Percentiles rank a stretch among this genome's conserved stretches.
phyloP scores from a whole-genome alignment of 345 rosid genomes.

The Microthlaspi erraticum region DNA sequence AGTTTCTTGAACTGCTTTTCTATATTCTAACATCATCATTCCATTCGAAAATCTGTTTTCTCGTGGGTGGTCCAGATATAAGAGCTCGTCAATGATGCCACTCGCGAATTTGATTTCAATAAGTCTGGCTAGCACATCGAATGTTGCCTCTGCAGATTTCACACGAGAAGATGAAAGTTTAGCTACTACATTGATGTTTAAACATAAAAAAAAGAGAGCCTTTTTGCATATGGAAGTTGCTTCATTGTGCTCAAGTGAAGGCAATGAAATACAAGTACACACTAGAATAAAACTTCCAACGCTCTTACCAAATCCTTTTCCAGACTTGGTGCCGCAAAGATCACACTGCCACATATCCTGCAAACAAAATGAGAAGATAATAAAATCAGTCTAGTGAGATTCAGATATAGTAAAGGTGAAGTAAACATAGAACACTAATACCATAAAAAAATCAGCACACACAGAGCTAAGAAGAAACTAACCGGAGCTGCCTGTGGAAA shows the following conservation, averaged over 20 bases:
- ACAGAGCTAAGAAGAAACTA: constrained; percentile 38
- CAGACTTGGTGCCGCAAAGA: constrained; percentile 48
- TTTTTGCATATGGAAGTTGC: constrained; percentile 4
- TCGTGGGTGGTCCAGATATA: constrained; percentile 81
- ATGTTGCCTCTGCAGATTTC: constrained; percentile 76
- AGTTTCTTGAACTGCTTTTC: constrained; percentile 90
- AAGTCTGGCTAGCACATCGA: constrained; percentile 91
- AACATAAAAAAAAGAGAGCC: not conserved
- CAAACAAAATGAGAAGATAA: constrained; percentile 18
- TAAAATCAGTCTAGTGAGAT: not conserved
- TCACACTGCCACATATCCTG: constrained; percentile 50
- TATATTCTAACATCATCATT: constrained; percentile 82
- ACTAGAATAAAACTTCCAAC: not conserved
- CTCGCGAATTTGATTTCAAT: constrained; percentile 94
- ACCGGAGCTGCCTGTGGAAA: constrained; percentile 96
- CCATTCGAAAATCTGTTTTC: constrained; percentile 78
- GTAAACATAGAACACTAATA: constrained; percentile 21
- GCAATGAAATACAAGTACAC: not conserved
- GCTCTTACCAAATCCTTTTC: constrained; percentile 48
- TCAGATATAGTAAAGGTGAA: not conserved
- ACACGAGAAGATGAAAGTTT: constrained; percentile 21
- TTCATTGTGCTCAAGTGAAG: constrained; percentile 12
- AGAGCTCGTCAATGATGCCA: constrained; percentile 91
- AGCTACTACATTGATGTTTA: constrained; percentile 32
- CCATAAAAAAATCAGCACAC: constrained; percentile 8